phyloP scores from a whole-genome alignment of 2,329 filamentous ascomycete species.

The Parastagonospora avenae region DNA sequence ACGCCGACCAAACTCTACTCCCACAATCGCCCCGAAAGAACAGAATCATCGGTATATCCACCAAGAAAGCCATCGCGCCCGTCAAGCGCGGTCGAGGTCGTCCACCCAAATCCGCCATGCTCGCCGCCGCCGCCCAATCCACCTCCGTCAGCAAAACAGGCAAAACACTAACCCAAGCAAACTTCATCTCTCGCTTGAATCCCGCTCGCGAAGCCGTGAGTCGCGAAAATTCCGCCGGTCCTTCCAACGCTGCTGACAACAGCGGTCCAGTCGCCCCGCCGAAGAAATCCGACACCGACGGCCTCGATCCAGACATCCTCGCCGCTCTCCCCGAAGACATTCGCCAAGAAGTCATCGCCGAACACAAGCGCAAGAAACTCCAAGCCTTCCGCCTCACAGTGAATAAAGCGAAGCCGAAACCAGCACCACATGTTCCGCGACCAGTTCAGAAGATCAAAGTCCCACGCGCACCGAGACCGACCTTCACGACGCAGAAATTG shows the following conservation, averaged over 20 bases:
- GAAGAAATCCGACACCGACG: slow-evolving; percentile 12
- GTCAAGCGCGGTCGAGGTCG: slow-evolving; percentile 70
- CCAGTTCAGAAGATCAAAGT: slow-evolving; percentile 46
- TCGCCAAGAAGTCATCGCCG: slow-evolving; percentile 70
- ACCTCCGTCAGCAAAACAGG: slow-evolving; percentile 46
- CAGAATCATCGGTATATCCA: slow-evolving; percentile 54
- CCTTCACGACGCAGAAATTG: slow-evolving; percentile 66
- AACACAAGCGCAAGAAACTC: slow-evolving; percentile 60
- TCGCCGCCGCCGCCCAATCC: slow-evolving; percentile 57
- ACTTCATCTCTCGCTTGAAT: slow-evolving; percentile 61
- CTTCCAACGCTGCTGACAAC: slow-evolving; percentile 33
- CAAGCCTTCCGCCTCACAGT: slow-evolving; percentile 34
- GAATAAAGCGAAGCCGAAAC: slow-evolving; percentile 21
- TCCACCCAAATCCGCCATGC: slow-evolving; percentile 41
- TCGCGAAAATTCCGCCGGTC: slow-evolving; percentile 17
- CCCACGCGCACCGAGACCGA: slow-evolving; percentile 59
- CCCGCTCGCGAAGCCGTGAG: slow-evolving; percentile 18
- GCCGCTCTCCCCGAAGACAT: slow-evolving; percentile 78
- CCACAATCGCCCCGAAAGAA: slow-evolving; percentile 58
- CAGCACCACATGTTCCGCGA: slow-evolving; percentile 22
- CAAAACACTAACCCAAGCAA: slow-evolving; percentile 69
- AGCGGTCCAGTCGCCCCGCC: slow-evolving; percentile 23
- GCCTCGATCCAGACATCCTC: slow-evolving; percentile 67
- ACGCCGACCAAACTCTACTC: slow-evolving; percentile 38
- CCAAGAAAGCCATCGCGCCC: slow-evolving; percentile 59